Evolutionary conservation across 192 early-diverging fungal species (phyloP).

Genomic region (Backusella sp.): DNA sequence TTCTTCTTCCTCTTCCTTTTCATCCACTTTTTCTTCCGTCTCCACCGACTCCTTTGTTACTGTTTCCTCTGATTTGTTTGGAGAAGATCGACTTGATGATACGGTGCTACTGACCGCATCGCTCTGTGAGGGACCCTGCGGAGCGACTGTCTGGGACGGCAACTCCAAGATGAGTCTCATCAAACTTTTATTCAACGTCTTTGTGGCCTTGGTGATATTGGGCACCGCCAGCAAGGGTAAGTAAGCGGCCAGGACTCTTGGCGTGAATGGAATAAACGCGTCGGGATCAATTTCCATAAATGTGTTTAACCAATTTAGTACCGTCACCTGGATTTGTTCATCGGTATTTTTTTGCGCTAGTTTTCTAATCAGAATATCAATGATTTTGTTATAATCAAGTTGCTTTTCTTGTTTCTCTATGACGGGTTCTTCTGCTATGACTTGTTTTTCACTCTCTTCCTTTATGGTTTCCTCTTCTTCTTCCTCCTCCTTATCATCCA

Average conservation of each 20-base stretch:
- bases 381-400: constrained; percentile 48
- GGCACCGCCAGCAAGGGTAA: constrained; percentile 84
- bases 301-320: constrained; percentile 88
- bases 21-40: constrained; percentile 8
- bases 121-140: background rate
- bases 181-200: constrained; percentile 76
- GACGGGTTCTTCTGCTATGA: too few species aligned
- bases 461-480: background rate
- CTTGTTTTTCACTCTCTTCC: background rate
- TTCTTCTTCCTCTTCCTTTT: constrained; percentile 23
- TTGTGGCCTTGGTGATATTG: constrained; percentile 57
- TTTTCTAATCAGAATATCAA: constrained; percentile 82
- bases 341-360: constrained; percentile 56
- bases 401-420: background rate
- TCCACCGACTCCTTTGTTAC: background rate
- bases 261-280: constrained; percentile 80
- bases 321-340: constrained; percentile 90
- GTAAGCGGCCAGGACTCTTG: constrained; percentile 76
- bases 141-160: constrained; percentile 32
- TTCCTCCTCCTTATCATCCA: background rate
- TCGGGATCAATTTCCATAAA: constrained; percentile 83
- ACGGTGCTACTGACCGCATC: background rate
- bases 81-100: background rate
- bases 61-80: background rate
- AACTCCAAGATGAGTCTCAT: constrained; percentile 73